Conservation (phyloP, 768 basidiomycete genomes). For the Tremella fuciformis region DNA sequence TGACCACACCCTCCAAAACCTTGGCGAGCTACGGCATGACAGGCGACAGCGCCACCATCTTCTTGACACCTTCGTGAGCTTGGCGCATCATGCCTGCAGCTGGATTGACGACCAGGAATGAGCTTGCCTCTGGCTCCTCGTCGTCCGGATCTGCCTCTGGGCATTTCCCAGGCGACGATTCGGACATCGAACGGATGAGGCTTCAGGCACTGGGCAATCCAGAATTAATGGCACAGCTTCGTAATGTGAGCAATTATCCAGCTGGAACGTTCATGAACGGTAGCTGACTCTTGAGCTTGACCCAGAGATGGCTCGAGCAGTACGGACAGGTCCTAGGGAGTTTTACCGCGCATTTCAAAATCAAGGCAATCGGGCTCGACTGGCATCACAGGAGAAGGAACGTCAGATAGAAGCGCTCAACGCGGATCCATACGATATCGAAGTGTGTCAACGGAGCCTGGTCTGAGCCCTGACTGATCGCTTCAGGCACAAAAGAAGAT, state of each 20-base stretch:
- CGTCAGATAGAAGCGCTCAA: slow-evolving; percentile 62
- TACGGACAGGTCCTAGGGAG: slow-evolving; percentile 63
- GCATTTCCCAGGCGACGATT: slow-evolving; percentile 50
- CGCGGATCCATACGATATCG: slow-evolving; percentile 84
- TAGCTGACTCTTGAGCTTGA: slow-evolving; percentile 59
- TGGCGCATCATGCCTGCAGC: background rate
- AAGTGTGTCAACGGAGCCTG: slow-evolving; percentile 49
- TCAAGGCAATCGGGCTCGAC: slow-evolving; percentile 25
- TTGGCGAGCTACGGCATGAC: slow-evolving; percentile 45
- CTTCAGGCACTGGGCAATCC: slow-evolving; percentile 84
- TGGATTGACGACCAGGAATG: background rate
- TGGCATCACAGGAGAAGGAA: slow-evolving; percentile 57
- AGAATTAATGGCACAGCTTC: slow-evolving; percentile 68
- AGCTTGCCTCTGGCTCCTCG: slow-evolving; percentile 12
- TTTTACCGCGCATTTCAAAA: slow-evolving; percentile 66
- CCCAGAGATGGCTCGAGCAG: slow-evolving; percentile 77
- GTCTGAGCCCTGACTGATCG: background rate
- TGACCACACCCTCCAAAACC: slow-evolving; percentile 28
- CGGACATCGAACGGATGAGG: slow-evolving; percentile 86
- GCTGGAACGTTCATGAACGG: background rate
- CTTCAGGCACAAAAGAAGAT: slow-evolving; percentile 74
- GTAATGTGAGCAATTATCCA: slow-evolving; percentile 57
- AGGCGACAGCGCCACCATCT: slow-evolving; percentile 37
- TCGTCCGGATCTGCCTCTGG: slow-evolving; percentile 8
- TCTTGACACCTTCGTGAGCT: slow-evolving; percentile 41